These are phyloP conservation scores for Podospora conica DNA, from an alignment of 495 filamentous ascomycete genomes.

Conservation along the genomic window DNA sequence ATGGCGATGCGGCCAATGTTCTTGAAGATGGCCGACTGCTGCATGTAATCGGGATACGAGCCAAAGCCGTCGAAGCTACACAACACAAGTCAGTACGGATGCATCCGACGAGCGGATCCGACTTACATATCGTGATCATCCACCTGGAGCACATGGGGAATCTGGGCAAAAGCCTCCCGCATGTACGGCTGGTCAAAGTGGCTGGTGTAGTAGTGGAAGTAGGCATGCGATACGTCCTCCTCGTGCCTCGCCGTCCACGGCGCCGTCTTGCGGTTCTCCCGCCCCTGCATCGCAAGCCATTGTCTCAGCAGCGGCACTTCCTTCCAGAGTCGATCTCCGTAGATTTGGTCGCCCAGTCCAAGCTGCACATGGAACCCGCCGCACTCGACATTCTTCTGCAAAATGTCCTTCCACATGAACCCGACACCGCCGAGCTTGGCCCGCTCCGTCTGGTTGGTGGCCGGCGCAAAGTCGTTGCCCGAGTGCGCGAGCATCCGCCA, in stretches of 20 bases:
- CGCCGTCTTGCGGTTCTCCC: constrained; percentile 84
- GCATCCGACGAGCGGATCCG: background rate
- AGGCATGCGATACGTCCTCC: constrained; percentile 90
- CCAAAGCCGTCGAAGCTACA: constrained; percentile 93
- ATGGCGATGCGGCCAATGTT: constrained; percentile 97
- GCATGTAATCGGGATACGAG: constrained; percentile 97
- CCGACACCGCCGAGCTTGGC: constrained; percentile 78
- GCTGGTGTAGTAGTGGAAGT: constrained; percentile 97
- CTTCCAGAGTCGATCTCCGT: constrained; percentile 93
- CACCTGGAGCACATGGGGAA: constrained; percentile 85
- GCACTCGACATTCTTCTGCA: constrained; percentile 94
- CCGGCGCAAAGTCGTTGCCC: constrained; percentile 88
- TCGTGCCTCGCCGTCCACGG: constrained; percentile 90
- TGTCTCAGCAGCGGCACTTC: constrained; percentile 88
- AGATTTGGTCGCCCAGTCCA: constrained; percentile 90
- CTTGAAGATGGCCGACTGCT: constrained; percentile 93
- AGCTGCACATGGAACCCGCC: constrained; percentile 93
- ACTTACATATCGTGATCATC: constrained; percentile 98
- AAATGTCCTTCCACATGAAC: constrained; percentile 98
- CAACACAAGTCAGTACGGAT: constrained; percentile 13
- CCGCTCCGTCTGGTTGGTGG: constrained; percentile 78
- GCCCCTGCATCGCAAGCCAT: constrained; percentile 84
- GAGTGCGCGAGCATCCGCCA: constrained; percentile 98
- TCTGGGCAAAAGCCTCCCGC: constrained; percentile 93
- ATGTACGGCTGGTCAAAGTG: constrained; percentile 95